phyloP scores from a whole-genome alignment of 345 rosid species.

The Jatropha curcas region DNA sequence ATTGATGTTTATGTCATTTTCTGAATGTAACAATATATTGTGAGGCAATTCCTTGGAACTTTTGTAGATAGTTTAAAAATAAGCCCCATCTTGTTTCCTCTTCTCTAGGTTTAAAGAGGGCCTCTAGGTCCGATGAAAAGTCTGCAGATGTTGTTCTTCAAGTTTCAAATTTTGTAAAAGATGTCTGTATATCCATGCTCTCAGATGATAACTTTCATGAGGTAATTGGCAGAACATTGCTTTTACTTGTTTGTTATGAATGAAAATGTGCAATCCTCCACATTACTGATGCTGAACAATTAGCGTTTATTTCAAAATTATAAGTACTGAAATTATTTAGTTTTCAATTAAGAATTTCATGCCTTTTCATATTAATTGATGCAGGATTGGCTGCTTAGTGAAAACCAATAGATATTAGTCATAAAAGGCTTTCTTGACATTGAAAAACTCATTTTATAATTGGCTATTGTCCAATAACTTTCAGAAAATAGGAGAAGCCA shows the following conservation, averaged over 20 bases:
- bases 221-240: conserved; percentile 41
- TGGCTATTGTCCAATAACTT: not conserved
- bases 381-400: not conserved
- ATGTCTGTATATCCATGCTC: conserved; percentile 55
- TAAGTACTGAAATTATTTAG: not conserved
- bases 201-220: conserved; percentile 75
- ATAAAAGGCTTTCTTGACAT: not conserved
- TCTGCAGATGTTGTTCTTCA: conserved; percentile 49
- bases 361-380: not conserved
- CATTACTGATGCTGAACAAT: not conserved
- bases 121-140: conserved; percentile 36
- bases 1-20: conserved; percentile 10
- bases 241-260: not conserved
- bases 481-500: no score
- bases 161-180: conserved; percentile 61
- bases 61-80: conserved; percentile 1
- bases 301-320: not conserved
- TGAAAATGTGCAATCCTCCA: not conserved
- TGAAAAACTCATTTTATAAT: not conserved
- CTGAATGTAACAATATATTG: not conserved
- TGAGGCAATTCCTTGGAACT: conserved; percentile 4
- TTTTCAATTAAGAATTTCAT: not conserved
- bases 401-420: not conserved
- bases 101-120: conserved; percentile 58
- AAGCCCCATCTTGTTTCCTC: conserved; percentile 10